Percentiles rank a stretch among this genome's conserved stretches.
These are phyloP conservation scores for Pythium periplocum DNA, from an alignment of 352 stramenopile genomes.

Conservation along the genomic window DNA sequence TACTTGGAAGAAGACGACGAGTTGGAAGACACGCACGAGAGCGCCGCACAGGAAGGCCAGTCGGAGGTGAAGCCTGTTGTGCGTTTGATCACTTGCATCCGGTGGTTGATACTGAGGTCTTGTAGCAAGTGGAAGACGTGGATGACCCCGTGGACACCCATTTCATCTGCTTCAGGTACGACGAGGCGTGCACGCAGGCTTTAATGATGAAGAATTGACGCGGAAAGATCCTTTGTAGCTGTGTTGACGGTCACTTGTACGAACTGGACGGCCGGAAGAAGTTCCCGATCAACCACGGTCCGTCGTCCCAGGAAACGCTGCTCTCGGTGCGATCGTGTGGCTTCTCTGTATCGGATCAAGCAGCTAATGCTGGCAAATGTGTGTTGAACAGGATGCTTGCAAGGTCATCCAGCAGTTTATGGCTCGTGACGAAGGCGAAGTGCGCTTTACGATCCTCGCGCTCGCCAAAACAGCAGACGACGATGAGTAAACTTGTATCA, in stretches of 20 bases:
- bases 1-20: slow-evolving; percentile 89
- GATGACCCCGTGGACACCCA: slow-evolving; percentile 95
- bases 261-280: slow-evolving; percentile 96
- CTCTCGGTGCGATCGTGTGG: slow-evolving; percentile 44
- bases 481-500: too few species aligned
- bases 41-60: slow-evolving; percentile 85
- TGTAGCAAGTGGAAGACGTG: slow-evolving; percentile 83
- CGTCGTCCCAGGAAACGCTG: slow-evolving; percentile 79
- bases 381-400: slow-evolving; percentile 67
- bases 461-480: slow-evolving; percentile 68
- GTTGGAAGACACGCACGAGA: slow-evolving; percentile 91
- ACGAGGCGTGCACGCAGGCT: background rate
- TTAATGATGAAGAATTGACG: background rate
- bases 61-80: slow-evolving; percentile 52
- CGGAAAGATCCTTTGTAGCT: slow-evolving; percentile 22
- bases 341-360: background rate
- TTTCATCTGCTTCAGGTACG: slow-evolving; percentile 93
- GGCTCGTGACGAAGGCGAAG: slow-evolving; percentile 89
- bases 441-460: slow-evolving; percentile 94
- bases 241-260: slow-evolving; percentile 90
- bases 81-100: background rate
- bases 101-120: too few species aligned
- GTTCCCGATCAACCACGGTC: slow-evolving; percentile 91
- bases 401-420: slow-evolving; percentile 93
- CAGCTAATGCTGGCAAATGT: background rate